Evolutionary conservation across 2,329 filamentous ascomycete species (phyloP), one percentile per base, ranked within the genome.

Genomic region (Clarireedia paspali): DNA sequence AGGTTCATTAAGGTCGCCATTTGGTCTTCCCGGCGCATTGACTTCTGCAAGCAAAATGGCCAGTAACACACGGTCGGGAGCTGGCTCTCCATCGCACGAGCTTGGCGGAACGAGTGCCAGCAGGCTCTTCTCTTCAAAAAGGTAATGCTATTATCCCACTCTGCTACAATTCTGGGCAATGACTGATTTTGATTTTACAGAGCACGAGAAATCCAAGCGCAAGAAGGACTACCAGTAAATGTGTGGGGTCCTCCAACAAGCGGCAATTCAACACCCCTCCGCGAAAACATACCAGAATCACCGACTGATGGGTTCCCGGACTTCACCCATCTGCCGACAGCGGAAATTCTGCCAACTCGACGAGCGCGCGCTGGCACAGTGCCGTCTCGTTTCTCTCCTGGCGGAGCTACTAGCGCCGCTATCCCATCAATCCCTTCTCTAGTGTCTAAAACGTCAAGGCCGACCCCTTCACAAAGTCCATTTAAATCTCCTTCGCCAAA

Each of bases 201-300:
- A 70, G 91, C 94, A 63, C 83, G 94, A 71, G 94, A 99, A 73
- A 96, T 97, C 60, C 92, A 97, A 75, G 91, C 91, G 54, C 91
- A 96, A 75, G 92, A 97, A 80, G 91, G 91, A 51, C 79, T 96
- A 50, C 75, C 77, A 70, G 73, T 86, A 52, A 83, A 85, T 68
- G 86, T 87, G 45, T 97, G 94, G 94, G 91, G 94, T 10, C 92
- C 94, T 63, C 92, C 94, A 49, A 96, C 92, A 55, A 96, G 92
- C 71, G 94, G 92, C 62, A 92, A 96, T 72, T 96, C 92, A 20
- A 96, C 92, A 44, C 94, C 94, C 64, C 81, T 99, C 51, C 89
- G 94, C 68, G 94, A 97, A 75, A 96, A 92, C 63, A 97, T 99
- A 59, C 91, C 92, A 61, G 94, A 99, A 74, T 96, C 92, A 38